Percentiles rank a stretch among this genome's conserved stretches.
phyloP scores from a whole-genome alignment of 257 asterid genomes.

The Euphrasia confusa region DNA sequence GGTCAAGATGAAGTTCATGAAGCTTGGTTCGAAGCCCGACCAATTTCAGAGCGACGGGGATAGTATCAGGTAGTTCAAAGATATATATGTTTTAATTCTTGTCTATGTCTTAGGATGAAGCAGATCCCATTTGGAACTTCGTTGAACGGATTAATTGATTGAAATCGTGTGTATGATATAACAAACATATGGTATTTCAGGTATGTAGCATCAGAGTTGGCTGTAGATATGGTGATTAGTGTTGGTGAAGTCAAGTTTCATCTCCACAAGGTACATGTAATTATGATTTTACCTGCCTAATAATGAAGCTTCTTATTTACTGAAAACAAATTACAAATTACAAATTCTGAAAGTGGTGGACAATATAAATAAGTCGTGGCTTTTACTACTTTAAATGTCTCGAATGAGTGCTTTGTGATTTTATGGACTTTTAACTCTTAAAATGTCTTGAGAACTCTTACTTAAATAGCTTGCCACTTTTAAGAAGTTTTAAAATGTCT shows the following conservation, averaged over 20 bases:
- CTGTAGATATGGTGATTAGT: slow-evolving; percentile 36
- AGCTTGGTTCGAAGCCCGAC: slow-evolving; percentile 91
- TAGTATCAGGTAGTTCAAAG: slow-evolving; percentile 49
- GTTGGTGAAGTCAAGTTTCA: slow-evolving; percentile 50
- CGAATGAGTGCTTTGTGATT: no score
- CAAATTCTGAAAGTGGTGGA: no score
- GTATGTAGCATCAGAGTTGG: slow-evolving; percentile 48
- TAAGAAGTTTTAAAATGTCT: no score
- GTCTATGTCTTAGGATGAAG: background rate
- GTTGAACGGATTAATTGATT: background rate
- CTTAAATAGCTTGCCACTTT: no score
- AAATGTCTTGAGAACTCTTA: no score
- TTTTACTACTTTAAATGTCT: no score
- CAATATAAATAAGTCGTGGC: no score
- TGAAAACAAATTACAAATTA: background rate
- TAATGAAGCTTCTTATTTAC: background rate
- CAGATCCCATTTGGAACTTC: background rate
- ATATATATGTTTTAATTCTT: background rate
- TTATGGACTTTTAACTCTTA: no score
- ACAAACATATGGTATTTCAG: slow-evolving; percentile 25
- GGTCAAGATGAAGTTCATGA: slow-evolving; percentile 80
- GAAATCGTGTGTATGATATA: background rate
- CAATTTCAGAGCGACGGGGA: slow-evolving; percentile 81
- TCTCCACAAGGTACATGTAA: slow-evolving; percentile 40
- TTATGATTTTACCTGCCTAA: background rate